phyloP scores from a whole-genome alignment of 108 stramenopile genomes.

The Discostella stelligeroides region DNA sequence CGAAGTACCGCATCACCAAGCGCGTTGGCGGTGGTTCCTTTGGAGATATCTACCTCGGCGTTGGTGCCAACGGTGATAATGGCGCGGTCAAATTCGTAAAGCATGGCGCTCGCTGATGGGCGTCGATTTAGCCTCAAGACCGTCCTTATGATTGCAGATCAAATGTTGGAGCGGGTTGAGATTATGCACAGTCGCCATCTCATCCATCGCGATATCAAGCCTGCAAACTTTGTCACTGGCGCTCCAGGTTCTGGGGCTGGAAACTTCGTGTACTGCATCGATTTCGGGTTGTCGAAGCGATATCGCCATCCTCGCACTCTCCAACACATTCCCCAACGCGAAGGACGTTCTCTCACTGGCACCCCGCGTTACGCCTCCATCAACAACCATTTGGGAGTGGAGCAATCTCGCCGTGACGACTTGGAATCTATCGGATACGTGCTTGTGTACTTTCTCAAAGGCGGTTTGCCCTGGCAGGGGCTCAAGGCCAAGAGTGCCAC shows the following conservation, averaged over 20 bases:
- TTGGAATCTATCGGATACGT: constrained; percentile 97
- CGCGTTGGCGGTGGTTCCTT: constrained; percentile 99
- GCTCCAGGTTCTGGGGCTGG: constrained; percentile 79
- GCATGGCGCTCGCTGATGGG: constrained; percentile 89
- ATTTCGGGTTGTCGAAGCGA: constrained; percentile 97
- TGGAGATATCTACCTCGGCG: constrained; percentile 98
- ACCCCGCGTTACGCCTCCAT: constrained; percentile 98
- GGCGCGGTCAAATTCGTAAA: constrained; percentile 95
- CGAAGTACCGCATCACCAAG: constrained; percentile 97
- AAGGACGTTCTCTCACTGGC: constrained; percentile 93
- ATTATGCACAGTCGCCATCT: constrained; percentile 96
- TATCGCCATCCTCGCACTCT: constrained; percentile 97
- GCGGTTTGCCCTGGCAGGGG: constrained; percentile 98
- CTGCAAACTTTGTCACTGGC: constrained; percentile 97
- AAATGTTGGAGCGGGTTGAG: constrained; percentile 97
- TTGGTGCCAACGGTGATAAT: constrained; percentile 88
- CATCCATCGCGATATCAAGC: constrained; percentile 97
- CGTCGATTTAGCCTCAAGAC: constrained; percentile 95
- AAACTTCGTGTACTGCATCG: constrained; percentile 96
- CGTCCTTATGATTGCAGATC: constrained; percentile 97
- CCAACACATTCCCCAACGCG: constrained; percentile 98
- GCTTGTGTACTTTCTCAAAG: constrained; percentile 97
- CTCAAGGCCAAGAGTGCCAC: constrained; percentile 95
- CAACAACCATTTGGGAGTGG: constrained; percentile 98
- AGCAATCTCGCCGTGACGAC: constrained; percentile 97